Percentiles rank a stretch among this genome's conserved stretches.
phyloP scores from a whole-genome alignment of 1,139 yeast genomes.

The Candida labiduridarum region DNA sequence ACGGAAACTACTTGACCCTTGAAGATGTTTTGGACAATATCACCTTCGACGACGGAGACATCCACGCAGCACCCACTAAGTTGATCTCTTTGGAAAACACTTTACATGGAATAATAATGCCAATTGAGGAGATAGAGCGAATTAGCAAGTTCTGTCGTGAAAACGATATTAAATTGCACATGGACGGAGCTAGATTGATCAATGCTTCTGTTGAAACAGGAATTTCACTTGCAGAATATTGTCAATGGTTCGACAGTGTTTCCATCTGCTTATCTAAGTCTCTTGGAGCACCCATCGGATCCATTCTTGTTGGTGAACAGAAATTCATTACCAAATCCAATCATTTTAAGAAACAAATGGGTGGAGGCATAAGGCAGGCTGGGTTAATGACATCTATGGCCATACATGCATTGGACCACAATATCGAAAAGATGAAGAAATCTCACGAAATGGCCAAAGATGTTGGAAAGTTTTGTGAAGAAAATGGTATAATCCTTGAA shows the following conservation, averaged over 20 bases:
- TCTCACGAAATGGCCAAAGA: slow-evolving; percentile 74
- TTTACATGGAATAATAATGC: slow-evolving; percentile 78
- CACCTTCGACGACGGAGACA: slow-evolving; percentile 78
- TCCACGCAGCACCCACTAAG: slow-evolving; percentile 88
- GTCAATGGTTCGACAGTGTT: slow-evolving; percentile 81
- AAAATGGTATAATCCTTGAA: slow-evolving; percentile 52
- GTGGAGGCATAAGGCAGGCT: slow-evolving; percentile 93
- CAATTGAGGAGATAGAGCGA: slow-evolving; percentile 74
- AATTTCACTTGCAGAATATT: slow-evolving; percentile 68
- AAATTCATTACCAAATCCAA: slow-evolving; percentile 70
- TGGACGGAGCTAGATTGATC: slow-evolving; percentile 97
- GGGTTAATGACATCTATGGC: slow-evolving; percentile 89
- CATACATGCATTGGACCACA: slow-evolving; percentile 71
- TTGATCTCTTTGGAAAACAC: slow-evolving; percentile 88
- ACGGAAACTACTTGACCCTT: slow-evolving; percentile 74
- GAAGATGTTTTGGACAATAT: slow-evolving; percentile 66
- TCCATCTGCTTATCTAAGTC: slow-evolving; percentile 90
- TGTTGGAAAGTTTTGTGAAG: slow-evolving; percentile 62
- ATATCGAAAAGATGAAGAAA: slow-evolving; percentile 57
- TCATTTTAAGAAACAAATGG: slow-evolving; percentile 90
- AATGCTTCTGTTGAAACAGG: slow-evolving; percentile 83
- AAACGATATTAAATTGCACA: slow-evolving; percentile 68
- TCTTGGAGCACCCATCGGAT: slow-evolving; percentile 93
- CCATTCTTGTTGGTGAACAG: slow-evolving; percentile 73
- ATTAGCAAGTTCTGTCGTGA: slow-evolving; percentile 73